Percentiles rank a stretch among this genome's conserved stretches.
Evolutionary conservation across 768 basidiomycete species (phyloP).

Genomic region (Lactarius vividus): DNA sequence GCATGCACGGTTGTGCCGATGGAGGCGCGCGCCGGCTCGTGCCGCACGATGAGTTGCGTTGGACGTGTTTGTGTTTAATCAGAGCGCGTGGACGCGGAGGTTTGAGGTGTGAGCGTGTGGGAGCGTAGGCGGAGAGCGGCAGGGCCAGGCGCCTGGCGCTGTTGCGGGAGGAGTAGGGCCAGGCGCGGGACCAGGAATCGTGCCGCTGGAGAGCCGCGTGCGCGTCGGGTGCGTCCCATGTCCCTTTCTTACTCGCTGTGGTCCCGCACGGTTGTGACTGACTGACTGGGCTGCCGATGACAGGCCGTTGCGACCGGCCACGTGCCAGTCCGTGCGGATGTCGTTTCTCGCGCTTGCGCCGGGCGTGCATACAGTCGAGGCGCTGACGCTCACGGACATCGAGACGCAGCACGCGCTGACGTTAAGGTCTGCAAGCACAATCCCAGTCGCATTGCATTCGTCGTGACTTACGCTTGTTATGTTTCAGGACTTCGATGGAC

Average conservation of each 20-base stretch:
- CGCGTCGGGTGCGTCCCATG: no score
- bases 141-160: constrained; percentile 38
- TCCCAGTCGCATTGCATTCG: no score
- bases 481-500: no score
- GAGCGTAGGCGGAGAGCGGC: constrained; percentile 45
- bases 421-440: no score
- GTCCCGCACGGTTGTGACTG: no score
- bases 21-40: constrained; percentile 48
- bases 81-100: constrained; percentile 67
- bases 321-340: constrained; percentile 86
- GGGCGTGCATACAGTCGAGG: constrained; percentile 74
- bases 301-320: constrained; percentile 75
- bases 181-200: constrained; percentile 46
- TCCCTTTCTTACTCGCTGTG: constrained; percentile 26
- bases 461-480: no score
- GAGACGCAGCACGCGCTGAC: no score
- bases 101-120: constrained; percentile 75
- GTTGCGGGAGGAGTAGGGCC: not conserved
- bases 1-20: constrained; percentile 36
- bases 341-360: constrained; percentile 77
- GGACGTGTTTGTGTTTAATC: constrained; percentile 87
- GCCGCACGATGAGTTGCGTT: constrained; percentile 69
- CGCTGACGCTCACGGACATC: constrained; percentile 68
- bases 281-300: not conserved
- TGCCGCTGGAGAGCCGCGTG: constrained; percentile 83